These are phyloP conservation scores for Ophiostoma tasmaniense DNA, from an alignment of 2,329 filamentous ascomycete species.

Conservation along the genomic window DNA sequence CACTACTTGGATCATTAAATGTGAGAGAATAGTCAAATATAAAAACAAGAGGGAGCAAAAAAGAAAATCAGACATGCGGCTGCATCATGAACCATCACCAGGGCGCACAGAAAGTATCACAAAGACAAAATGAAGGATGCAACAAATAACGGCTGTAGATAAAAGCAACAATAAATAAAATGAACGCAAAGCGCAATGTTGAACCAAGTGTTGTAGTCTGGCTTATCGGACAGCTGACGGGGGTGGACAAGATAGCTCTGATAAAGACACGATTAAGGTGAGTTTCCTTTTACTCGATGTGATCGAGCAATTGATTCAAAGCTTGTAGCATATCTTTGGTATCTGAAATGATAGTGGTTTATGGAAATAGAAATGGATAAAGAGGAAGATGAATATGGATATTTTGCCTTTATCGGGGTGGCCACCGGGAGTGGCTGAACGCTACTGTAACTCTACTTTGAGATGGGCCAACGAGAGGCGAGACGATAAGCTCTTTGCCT, in stretches of 20 bases:
- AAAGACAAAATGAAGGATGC: background rate
- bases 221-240: background rate
- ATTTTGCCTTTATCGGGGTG: conserved; percentile 2
- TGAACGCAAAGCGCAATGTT: background rate
- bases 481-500: conserved; percentile 7
- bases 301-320: conserved; percentile 18
- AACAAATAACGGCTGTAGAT: background rate
- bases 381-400: background rate
- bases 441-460: background rate
- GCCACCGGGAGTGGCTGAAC: background rate
- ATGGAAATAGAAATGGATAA: background rate
- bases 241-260: background rate
- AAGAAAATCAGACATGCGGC: background rate
- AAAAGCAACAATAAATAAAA: background rate
- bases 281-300: conserved; percentile 16
- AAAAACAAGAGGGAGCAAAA: background rate
- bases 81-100: background rate
- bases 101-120: background rate
- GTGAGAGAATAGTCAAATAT: background rate
- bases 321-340: background rate
- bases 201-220: background rate
- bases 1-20: background rate
- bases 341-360: background rate
- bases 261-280: background rate
- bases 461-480: background rate